phyloP scores from a whole-genome alignment of 2,329 filamentous ascomycete genomes.

The Colletotrichum sp. region DNA sequence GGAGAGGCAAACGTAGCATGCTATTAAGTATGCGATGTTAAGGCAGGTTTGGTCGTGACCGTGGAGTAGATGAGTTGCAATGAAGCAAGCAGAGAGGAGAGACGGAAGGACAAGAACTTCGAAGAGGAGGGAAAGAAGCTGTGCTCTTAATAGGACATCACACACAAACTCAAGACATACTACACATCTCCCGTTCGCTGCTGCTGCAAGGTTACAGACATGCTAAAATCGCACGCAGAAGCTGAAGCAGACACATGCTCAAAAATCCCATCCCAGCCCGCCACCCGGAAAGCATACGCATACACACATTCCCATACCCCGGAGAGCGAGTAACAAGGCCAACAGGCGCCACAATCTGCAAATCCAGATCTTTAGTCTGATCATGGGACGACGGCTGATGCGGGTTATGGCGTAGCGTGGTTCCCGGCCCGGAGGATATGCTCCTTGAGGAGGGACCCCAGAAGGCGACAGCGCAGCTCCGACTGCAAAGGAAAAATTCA shows the following conservation, averaged over 20 bases:
- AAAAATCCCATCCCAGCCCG: background rate
- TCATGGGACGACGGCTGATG: background rate
- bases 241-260: background rate
- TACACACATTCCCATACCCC: background rate
- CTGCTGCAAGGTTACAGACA: background rate
- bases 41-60: background rate
- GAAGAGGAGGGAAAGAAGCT: background rate
- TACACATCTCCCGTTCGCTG: background rate
- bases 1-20: background rate
- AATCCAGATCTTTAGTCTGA: background rate
- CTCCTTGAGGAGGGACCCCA: background rate
- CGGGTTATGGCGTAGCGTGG: background rate
- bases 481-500: background rate
- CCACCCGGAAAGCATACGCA: background rate
- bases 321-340: background rate
- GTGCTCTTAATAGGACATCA: background rate
- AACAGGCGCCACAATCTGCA: background rate
- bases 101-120: background rate
- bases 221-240: background rate
- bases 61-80: background rate
- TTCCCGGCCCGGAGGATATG: background rate
- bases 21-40: background rate
- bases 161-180: background rate
- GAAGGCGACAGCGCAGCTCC: background rate
- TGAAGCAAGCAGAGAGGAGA: background rate